Evolutionary conservation across 1,284 basidiomycete genomes (phyloP).

Genomic region (Vanrija humicola): DNA sequence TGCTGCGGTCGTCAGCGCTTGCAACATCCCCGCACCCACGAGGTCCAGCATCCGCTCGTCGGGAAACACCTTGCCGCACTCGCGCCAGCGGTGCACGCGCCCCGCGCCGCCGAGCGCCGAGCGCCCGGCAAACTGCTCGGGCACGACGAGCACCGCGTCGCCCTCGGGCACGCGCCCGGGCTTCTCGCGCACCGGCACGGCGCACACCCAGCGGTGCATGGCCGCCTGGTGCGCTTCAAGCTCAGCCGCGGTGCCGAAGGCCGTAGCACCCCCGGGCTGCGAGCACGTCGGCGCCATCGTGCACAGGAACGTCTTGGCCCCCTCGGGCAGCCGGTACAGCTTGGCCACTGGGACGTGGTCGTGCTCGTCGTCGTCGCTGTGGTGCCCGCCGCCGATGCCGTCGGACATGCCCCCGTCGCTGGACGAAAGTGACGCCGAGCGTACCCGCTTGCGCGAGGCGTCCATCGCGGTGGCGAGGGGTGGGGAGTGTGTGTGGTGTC

Average conservation of each 20-base stretch:
- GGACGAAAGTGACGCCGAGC: slow-evolving; percentile 54
- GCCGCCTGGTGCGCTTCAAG: slow-evolving; percentile 75
- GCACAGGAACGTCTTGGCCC: slow-evolving; percentile 55
- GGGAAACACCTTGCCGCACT: slow-evolving; percentile 79
- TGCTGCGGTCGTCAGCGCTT: slow-evolving; percentile 55
- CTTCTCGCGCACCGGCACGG: slow-evolving; percentile 29
- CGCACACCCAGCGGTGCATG: slow-evolving; percentile 79
- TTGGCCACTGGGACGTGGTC: slow-evolving; percentile 7
- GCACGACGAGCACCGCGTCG: slow-evolving; percentile 18
- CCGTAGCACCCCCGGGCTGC: slow-evolving; percentile 56
- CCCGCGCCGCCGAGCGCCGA: slow-evolving; percentile 1
- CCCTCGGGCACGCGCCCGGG: slow-evolving; percentile 35
- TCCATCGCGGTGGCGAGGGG: slow-evolving; percentile 2
- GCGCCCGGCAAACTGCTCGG: slow-evolving; percentile 26
- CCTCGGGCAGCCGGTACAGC: slow-evolving; percentile 25
- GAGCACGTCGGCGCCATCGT: slow-evolving; percentile 78
- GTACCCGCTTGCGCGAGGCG: slow-evolving; percentile 65
- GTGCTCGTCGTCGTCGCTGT: not conserved
- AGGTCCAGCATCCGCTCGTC: slow-evolving; percentile 69
- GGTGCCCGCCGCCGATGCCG: not conserved
- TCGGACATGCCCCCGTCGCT: not conserved
- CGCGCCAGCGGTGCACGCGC: slow-evolving; percentile 19
- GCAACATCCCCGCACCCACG: slow-evolving; percentile 53
- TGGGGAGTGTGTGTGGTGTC: not conserved
- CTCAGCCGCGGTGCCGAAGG: slow-evolving; percentile 60